These are phyloP conservation scores for Cladosporium sp. DNA, from an alignment of 2,329 filamentous ascomycete genomes.

Conservation along the genomic window DNA sequence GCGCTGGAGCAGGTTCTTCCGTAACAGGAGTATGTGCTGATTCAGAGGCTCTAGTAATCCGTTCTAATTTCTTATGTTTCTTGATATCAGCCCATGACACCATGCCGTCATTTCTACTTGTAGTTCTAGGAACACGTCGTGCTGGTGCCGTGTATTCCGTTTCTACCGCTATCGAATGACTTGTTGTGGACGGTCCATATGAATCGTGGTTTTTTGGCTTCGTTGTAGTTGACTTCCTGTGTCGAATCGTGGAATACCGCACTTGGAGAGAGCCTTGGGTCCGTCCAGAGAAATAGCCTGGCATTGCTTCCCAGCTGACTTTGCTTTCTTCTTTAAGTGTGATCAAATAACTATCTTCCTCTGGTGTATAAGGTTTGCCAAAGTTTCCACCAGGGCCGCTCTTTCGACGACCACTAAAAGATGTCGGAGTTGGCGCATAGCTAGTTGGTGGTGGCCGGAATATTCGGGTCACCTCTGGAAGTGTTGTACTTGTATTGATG, in stretches of 20 bases:
- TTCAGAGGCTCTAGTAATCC: background rate
- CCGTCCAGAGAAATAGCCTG: slow-evolving; percentile 30
- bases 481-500: too few species aligned
- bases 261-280: slow-evolving; percentile 25
- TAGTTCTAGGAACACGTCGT: background rate
- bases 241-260: slow-evolving; percentile 23
- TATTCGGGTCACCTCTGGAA: too few species aligned
- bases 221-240: slow-evolving; percentile 4
- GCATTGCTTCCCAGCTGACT: slow-evolving; percentile 34
- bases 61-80: background rate
- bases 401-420: background rate
- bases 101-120: slow-evolving; percentile 16
- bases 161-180: background rate
- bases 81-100: slow-evolving; percentile 20
- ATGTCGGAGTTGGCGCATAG: too few species aligned
- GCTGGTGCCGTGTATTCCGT: background rate
- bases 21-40: background rate
- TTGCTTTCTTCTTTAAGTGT: slow-evolving; percentile 38
- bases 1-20: background rate
- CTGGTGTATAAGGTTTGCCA: slow-evolving; percentile 19
- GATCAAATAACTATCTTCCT: slow-evolving; percentile 33
- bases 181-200: background rate
- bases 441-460: too few species aligned
- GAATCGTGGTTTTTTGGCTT: background rate
- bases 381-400: background rate